Evolutionary conservation across 1,284 basidiomycete species (phyloP).

Genomic region (Rhodotorula mucilaginosa): DNA sequence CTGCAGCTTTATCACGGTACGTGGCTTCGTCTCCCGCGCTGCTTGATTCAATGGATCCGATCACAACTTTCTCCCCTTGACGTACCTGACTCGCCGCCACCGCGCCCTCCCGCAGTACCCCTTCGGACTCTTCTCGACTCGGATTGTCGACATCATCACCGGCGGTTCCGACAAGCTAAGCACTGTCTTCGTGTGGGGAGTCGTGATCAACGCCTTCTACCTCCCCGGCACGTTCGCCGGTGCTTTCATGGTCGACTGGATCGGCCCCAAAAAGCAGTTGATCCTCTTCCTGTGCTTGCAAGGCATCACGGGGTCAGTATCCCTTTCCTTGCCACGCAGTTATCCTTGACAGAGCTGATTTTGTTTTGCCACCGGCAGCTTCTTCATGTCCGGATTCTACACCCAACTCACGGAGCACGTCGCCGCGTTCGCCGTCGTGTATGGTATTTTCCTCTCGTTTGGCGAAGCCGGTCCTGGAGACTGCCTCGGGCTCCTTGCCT

Average conservation of each 20-base stretch:
- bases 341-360: background rate
- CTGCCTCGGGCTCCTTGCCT: conserved; percentile 59
- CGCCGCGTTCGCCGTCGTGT: conserved; percentile 64
- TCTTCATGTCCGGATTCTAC: conserved; percentile 32
- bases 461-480: conserved; percentile 33
- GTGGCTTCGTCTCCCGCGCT: too few relatives aligned
- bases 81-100: too few relatives aligned
- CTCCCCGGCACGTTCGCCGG: background rate
- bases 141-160: conserved; percentile 65
- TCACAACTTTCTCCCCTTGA: too few relatives aligned
- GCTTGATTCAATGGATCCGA: too few relatives aligned
- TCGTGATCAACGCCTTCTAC: conserved; percentile 38
- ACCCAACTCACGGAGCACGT: background rate
- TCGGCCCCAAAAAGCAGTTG: conserved; percentile 37
- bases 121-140: conserved; percentile 13
- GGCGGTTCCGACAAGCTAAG: conserved; percentile 56
- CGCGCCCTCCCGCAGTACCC: background rate
- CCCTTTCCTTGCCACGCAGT: too few relatives aligned
- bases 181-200: conserved; percentile 63
- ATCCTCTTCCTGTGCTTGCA: conserved; percentile 38
- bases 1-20: conserved; percentile 7
- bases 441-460: conserved; percentile 74
- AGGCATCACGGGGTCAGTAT: conserved; percentile 44
- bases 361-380: background rate
- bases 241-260: background rate